phyloP scores from a whole-genome alignment of 1,284 basidiomycete genomes.

The Ustilago trichophora region DNA sequence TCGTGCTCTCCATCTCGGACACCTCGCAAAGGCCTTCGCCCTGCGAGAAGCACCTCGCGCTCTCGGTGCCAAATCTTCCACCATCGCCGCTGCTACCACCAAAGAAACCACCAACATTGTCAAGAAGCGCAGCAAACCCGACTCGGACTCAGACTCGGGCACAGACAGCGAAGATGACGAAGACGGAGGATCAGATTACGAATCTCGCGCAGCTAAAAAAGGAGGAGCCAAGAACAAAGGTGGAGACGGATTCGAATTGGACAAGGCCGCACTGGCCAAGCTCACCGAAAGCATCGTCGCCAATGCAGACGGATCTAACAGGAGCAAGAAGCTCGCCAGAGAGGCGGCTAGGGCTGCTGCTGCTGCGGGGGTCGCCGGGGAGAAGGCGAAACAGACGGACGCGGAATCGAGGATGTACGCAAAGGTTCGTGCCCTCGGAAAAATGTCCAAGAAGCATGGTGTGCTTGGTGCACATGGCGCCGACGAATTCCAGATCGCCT shows the following conservation, averaged over 20 bases:
- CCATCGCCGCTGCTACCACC: constrained; percentile 13
- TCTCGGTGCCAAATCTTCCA: constrained; percentile 66
- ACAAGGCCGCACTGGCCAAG: constrained; percentile 12
- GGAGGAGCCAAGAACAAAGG: neutral
- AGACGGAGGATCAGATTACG: constrained; percentile 32
- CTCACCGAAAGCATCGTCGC: constrained; percentile 43
- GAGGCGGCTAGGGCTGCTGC: constrained; percentile 18
- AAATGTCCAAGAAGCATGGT: constrained; percentile 80
- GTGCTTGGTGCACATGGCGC: constrained; percentile 78
- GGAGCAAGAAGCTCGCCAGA: constrained; percentile 19
- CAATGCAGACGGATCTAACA: constrained; percentile 69
- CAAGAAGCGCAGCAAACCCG: constrained; percentile 1
- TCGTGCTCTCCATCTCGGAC: constrained; percentile 89
- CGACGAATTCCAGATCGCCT: constrained; percentile 63
- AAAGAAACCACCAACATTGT: no score
- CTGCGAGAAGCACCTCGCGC: constrained; percentile 88
- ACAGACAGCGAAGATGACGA: no score
- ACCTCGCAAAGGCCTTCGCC: constrained; percentile 95
- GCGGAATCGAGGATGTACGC: constrained; percentile 87
- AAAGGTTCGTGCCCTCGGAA: constrained; percentile 84
- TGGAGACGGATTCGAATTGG: constrained; percentile 29
- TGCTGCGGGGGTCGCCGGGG: constrained; percentile 4
- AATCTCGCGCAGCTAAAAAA: no score
- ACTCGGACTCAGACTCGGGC: constrained; percentile 3
- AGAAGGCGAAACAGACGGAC: constrained; percentile 67